Base-by-base conservation (phyloP, 2,329 filamentous ascomycete species). In the Penicillium sp. region DNA sequence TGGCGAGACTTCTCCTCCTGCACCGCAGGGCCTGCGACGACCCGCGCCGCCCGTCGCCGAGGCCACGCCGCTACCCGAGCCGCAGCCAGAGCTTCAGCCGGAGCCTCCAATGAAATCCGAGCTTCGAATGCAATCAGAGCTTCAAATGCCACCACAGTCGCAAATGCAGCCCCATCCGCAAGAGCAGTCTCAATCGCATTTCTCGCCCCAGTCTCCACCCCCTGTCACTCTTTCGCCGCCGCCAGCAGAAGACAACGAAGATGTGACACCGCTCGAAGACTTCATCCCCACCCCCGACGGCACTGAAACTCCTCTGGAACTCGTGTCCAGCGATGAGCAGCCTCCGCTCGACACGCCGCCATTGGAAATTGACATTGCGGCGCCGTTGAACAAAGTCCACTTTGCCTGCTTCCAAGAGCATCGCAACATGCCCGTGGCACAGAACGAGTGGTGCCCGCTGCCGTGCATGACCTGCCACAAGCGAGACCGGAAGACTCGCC, bases 391-490 rank as follows among this genome's bases (percentile, higher is more conserved):
- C 33, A 64, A 64, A 44, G 53, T 68, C 13, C 74, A 75, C 46
- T 70, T 64, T 48, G 52, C 58, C 27, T 76, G 74, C 56, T 75
- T 70, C 53, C 71, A 74, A 50, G 63, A 66, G 6, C 74, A 76
- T 45, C 62, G 65, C 11, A 57, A 59, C 0, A 73, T 76, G 66
- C 63, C 62, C 1, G 48, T 58, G 2, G 62, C 68, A n/a, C 64
- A 63, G 41, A 76, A 76, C 51, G 56, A 63, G 47, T 70, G 70
- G 67, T 69, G 71, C 55, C 62, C 73, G 5, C 61, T 74, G 30
- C 73, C 72, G 9, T 76, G 74, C 58, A 75, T 75, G 72, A 68
- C 71, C 4, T 76, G 74, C 53, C 67, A 68, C 31, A 70, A 71
- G 44, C 62, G 65, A 11, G 71, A 74, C 47, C 65, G 62, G 2